Evolutionary conservation across 1,139 yeast species (phyloP).

Genomic region (Debaryomyces nepalensis): DNA sequence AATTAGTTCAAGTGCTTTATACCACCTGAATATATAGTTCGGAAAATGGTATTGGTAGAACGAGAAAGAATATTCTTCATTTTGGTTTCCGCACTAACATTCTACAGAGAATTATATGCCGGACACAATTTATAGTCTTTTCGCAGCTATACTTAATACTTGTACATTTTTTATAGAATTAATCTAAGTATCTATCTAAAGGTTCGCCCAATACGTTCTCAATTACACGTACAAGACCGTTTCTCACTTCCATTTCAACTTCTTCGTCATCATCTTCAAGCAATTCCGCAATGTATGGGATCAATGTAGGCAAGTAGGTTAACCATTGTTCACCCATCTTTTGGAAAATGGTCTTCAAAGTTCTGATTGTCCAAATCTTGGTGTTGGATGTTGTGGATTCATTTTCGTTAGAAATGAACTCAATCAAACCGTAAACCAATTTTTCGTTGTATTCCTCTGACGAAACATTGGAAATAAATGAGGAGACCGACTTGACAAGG

Average conservation of each 20-base stretch:
- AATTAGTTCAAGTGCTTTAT: constrained; percentile 5
- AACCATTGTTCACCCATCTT: constrained; percentile 97
- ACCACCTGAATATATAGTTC: constrained; percentile 4
- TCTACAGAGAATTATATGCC: constrained; percentile 13
- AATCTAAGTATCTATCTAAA: constrained; percentile 83
- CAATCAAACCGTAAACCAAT: constrained; percentile 44
- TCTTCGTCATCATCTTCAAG: constrained; percentile 94
- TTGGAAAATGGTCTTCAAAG: constrained; percentile 80
- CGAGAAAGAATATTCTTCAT: constrained; percentile 14
- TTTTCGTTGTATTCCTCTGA: constrained; percentile 79
- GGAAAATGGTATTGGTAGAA: constrained; percentile 11
- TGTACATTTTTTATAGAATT: constrained; percentile 18
- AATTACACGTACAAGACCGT: constrained; percentile 88
- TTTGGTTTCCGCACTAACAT: constrained; percentile 9
- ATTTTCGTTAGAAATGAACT: constrained; percentile 41
- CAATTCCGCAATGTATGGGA: constrained; percentile 93
- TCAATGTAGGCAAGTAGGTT: constrained; percentile 85
- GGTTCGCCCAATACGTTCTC: constrained; percentile 96
- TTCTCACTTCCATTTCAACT: constrained; percentile 89
- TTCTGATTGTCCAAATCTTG: constrained; percentile 83
- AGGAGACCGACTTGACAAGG: constrained; percentile 77
- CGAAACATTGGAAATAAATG: constrained; percentile 73
- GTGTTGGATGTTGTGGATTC: constrained; percentile 37
- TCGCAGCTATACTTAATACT: constrained; percentile 9
- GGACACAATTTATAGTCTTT: no score